Evolutionary conservation across 768 basidiomycete species (phyloP).

Genomic region (Tricholoma flavovirens): DNA sequence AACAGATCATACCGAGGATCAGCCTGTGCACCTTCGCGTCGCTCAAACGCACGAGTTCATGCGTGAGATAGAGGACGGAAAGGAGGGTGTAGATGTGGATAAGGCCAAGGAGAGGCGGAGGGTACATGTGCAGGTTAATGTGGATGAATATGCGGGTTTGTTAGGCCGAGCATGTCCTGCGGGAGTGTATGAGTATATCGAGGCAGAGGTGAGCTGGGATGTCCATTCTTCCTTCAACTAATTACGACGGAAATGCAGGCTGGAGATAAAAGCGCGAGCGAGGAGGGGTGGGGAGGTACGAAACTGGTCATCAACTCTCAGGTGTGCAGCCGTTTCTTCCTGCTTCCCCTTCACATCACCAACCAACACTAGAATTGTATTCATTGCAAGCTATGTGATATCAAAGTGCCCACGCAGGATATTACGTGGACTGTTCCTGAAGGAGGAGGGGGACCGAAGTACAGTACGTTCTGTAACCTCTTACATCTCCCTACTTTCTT

Average conservation of each 20-base stretch:
- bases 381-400: constrained; percentile 92
- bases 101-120: constrained; percentile 36
- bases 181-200: constrained; percentile 94
- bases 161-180: constrained; percentile 92
- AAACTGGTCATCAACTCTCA: constrained; percentile 96
- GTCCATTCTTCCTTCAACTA: neutral
- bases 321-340: constrained; percentile 46
- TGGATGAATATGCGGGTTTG: constrained; percentile 77
- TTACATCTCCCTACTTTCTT: no score
- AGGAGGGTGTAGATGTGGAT: constrained; percentile 26
- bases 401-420: constrained; percentile 95
- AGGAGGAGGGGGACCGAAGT: constrained; percentile 95
- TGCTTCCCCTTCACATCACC: neutral
- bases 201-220: constrained; percentile 41
- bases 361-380: constrained; percentile 67
- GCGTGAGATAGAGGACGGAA: constrained; percentile 18
- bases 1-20: constrained; percentile 97
- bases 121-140: constrained; percentile 72
- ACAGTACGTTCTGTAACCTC: constrained; percentile 53
- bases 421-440: constrained; percentile 97
- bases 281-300: constrained; percentile 70
- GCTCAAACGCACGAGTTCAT: constrained; percentile 30
- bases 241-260: constrained; percentile 8
- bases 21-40: constrained; percentile 83
- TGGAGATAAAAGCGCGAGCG: constrained; percentile 19